Evolutionary conservation across 2,329 filamentous ascomycete species (phyloP), one percentile per base, ranked within the genome.

Genomic region (Sporothrix sp.): DNA sequence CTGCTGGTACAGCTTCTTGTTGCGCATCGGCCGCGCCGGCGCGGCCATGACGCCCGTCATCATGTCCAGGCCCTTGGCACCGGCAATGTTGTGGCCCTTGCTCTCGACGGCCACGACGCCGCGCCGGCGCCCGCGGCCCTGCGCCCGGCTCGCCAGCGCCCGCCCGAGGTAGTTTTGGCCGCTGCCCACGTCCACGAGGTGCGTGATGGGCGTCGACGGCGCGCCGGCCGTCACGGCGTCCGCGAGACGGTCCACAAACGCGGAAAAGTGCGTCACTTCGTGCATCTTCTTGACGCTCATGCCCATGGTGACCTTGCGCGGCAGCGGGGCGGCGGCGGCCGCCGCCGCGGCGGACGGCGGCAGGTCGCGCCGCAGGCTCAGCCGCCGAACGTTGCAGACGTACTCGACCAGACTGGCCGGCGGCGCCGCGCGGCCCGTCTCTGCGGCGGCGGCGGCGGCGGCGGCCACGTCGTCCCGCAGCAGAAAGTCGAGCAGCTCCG

Each of bases 221-320:
- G 37, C 4, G 1, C 78, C 69, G 2, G 70, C 62, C 3, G 78
- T 74, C 21, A 95, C 75, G 25, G 77, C 74, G 49, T 68, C 66
- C 0, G 78, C 73, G 9, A 84, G 68, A 3, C 68, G 61, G 45
- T 87, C 77, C 48, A 97, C 79, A 60, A 91, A 97, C 56, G 78
- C 78, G n/a, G 91, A 85, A 62, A 97, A 96, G 62, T 93, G 82
- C 53, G 82, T 78, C 28, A 97, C 93, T 69, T 98, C 93, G 62
- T 98, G 93, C 1, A 87, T 76, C 67, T 98, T 98, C 66, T 98
- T 98, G 16, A 85, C 79, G 56, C 88, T 95, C 93, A 98, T 98
- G 4, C 93, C 93, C 13, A 95, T 78, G 0, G 86, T 79, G 14
- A 95, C 78, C 58, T 84, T 77, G 44, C 80, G 76, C 2, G 87